Evolutionary conservation across 2,329 filamentous ascomycete genomes (phyloP), one percentile per base, ranked within the genome.

Genomic region (Tricladium varicosporioides): DNA sequence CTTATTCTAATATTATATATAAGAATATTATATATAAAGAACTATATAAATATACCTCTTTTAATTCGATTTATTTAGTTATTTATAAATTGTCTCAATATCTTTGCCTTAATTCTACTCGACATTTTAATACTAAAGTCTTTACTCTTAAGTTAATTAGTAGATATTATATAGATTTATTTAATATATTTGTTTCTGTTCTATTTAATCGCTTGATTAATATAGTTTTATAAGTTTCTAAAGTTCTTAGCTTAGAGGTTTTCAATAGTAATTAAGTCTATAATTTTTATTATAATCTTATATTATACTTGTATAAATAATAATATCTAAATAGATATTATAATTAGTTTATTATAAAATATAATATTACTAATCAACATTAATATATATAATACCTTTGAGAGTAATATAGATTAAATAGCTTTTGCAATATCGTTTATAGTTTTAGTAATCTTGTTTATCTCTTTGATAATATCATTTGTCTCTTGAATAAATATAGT

Each of bases 111-210:
- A 14, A 54, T 50, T 3, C 8, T 49, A 40, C 45, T 57, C 10
- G 48, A 45, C 4, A 48, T 54, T 45, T 54, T 61, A 15, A 58
- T 56, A 32, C 49, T 59, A 8, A 59, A 49, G 49, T 61, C 53
- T 58, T 45, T 45, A 36, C 56, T 56, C 36, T 61, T 59, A 31
- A 54, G 46, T 49, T 59, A 40, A 47, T 56, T 58, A 15, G 49
- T 52, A 54, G 43, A 59, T 36, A 19, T 44, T 3, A 59, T 55
- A 10, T 36, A 31, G 22, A 56, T 59, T 9, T 32, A 19, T 31
- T 18, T 42, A 42, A 57, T 59, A 11, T 59, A 50, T 40, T 58
- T 50, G 31, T 64, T 61, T 65, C 63, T 69, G 51, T 53, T 62
- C 45, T 59, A 46, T 60, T 65, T 16, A 53, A 61, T 64, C 46